Evolutionary conservation across 257 asterid genomes (phyloP).

Genomic region (Parsonsia alboflavescens): DNA sequence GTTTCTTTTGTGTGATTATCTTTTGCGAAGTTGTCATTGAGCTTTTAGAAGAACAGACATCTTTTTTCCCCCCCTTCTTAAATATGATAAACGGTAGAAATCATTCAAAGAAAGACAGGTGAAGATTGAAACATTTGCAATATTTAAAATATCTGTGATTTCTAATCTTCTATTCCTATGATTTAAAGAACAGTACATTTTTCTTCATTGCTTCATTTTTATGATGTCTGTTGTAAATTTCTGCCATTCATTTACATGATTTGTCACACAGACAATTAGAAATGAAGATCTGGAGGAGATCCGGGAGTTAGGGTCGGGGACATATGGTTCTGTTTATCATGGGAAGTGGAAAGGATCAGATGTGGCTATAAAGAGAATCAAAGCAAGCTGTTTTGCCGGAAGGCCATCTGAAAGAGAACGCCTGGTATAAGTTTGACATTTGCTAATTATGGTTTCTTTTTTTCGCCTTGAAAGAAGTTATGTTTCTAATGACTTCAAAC

Average conservation of each 20-base stretch:
- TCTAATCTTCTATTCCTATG: not conserved
- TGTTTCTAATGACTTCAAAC: not conserved
- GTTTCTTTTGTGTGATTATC: not conserved
- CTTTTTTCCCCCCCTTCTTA: not conserved
- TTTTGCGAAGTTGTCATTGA: not conserved
- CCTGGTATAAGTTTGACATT: slow-evolving; percentile 43
- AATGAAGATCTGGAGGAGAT: slow-evolving; percentile 97
- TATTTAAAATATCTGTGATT: not conserved
- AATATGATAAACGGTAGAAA: not conserved
- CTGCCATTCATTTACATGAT: slow-evolving; percentile 11
- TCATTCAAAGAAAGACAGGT: not conserved
- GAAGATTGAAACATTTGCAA: not conserved
- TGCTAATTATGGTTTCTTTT: not conserved
- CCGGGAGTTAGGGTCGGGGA: slow-evolving; percentile 91
- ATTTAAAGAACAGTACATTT: not conserved
- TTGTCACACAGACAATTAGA: slow-evolving; percentile 56
- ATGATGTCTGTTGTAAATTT: slow-evolving; percentile 4
- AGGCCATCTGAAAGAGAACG: slow-evolving; percentile 98
- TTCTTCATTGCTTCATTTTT: not conserved
- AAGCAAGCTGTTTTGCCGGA: slow-evolving; percentile 96
- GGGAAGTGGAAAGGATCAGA: slow-evolving; percentile 99
- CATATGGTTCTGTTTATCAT: slow-evolving; percentile 89
- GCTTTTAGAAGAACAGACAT: not conserved
- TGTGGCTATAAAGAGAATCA: slow-evolving; percentile 93
- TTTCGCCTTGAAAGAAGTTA: not conserved